These are phyloP conservation scores for Scolecobasidium constrictum DNA, from an alignment of 2,329 filamentous ascomycete species.

Conservation along the genomic window DNA sequence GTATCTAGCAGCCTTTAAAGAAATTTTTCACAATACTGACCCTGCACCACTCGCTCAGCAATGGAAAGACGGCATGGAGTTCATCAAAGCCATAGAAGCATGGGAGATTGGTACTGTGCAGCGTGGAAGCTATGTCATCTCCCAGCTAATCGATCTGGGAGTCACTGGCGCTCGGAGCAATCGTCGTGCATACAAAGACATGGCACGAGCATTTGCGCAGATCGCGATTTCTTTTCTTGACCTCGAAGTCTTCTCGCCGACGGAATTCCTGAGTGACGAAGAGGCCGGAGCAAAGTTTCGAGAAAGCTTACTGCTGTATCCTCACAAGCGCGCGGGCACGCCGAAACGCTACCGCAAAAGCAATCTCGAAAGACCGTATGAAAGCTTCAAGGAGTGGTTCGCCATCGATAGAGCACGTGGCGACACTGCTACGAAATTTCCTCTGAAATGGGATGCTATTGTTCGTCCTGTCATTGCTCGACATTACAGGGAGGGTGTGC, in stretches of 20 bases:
- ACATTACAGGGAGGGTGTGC: too few relatives aligned
- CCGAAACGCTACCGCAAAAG: conserved; percentile 25
- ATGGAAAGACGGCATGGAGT: not conserved
- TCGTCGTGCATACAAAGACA: not conserved
- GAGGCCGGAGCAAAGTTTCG: conserved; percentile 13
- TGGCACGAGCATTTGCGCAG: conserved; percentile 21
- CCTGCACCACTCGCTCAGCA: conserved; percentile 25
- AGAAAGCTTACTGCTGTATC: conserved; percentile 28
- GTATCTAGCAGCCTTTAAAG: conserved; percentile 31
- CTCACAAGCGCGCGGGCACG: conserved; percentile 26
- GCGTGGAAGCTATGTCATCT: not conserved
- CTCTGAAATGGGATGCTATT: not conserved
- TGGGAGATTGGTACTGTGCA: not conserved
- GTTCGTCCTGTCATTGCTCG: not conserved
- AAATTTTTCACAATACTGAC: conserved; percentile 35
- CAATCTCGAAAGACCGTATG: conserved; percentile 14
- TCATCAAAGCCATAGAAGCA: not conserved
- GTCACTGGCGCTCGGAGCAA: not conserved
- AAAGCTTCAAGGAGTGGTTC: conserved; percentile 29
- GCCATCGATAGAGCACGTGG: conserved; percentile 11
- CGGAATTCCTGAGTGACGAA: conserved; percentile 13
- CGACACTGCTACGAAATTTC: not conserved
- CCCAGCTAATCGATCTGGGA: not conserved
- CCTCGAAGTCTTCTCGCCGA: conserved; percentile 20
- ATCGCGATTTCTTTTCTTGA: conserved; percentile 33